These are phyloP conservation scores for Allium cepa DNA, from an alignment of 106 monocot species.

Conservation along the genomic window DNA sequence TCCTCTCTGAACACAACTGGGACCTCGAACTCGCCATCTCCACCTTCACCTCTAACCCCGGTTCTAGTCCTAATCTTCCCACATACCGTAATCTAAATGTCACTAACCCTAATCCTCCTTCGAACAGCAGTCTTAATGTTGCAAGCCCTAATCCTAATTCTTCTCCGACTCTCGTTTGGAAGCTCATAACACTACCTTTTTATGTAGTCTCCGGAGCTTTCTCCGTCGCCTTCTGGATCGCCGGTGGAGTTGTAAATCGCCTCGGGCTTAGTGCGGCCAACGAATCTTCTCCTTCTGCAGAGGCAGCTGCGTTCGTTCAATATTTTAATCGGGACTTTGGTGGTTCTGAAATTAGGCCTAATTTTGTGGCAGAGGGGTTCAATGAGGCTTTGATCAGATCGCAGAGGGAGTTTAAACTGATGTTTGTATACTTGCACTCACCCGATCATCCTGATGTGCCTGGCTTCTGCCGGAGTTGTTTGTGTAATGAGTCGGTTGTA, in stretches of 20 bases:
- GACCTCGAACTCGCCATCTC: constrained; percentile 90
- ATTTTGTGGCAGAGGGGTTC: constrained; percentile 78
- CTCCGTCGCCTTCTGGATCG: constrained; percentile 58
- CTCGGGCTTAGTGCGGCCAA: constrained; percentile 28
- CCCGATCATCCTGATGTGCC: constrained; percentile 89
- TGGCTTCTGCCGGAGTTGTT: constrained; percentile 51
- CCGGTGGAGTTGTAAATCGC: constrained; percentile 59
- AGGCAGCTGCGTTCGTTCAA: constrained; percentile 60
- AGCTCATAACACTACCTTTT: constrained; percentile 79
- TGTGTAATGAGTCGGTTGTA: constrained; percentile 54
- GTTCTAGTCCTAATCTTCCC: not conserved
- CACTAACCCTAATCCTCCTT: not conserved
- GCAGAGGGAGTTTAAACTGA: constrained; percentile 66
- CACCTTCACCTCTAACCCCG: constrained; percentile 47
- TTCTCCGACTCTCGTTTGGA: constrained; percentile 68
- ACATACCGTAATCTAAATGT: not conserved
- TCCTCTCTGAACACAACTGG: constrained; percentile 92
- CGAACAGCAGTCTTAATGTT: not conserved
- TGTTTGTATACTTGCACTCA: constrained; percentile 94
- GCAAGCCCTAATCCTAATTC: not conserved
- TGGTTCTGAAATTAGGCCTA: constrained; percentile 10
- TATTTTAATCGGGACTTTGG: constrained; percentile 46
- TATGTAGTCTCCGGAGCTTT: constrained; percentile 69
- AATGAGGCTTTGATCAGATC: constrained; percentile 83
- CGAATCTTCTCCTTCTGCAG: constrained; percentile 36